These are phyloP conservation scores for Melocanna baccifera DNA, from an alignment of 176 grass and related monocot species.

Conservation along the genomic window DNA sequence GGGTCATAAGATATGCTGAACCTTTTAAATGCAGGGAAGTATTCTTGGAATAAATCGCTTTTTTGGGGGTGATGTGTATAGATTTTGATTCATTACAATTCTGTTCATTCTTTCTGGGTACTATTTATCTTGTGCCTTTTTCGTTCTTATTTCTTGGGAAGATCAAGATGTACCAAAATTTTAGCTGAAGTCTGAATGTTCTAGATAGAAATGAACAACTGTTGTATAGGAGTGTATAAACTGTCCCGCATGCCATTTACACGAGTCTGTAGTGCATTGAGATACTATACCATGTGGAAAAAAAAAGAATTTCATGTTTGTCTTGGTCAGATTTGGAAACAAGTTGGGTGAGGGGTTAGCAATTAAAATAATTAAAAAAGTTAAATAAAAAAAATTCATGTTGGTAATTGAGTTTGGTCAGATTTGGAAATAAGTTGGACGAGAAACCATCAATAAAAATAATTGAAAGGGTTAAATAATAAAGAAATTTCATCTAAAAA, in stretches of 20 bases:
- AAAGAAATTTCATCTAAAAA: neutral
- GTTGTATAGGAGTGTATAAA: conserved; percentile 26
- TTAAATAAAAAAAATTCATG: too few relatives aligned
- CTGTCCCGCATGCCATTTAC: neutral
- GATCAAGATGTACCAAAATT: conserved; percentile 29
- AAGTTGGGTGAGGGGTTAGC: too few relatives aligned
- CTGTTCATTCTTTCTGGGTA: conserved; percentile 25
- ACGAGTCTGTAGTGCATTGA: neutral
- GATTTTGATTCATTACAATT: conserved; percentile 11
- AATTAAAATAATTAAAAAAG: too few relatives aligned
- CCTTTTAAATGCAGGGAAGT: conserved; percentile 18
- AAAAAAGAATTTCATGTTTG: conserved; percentile 19
- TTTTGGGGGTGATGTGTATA: neutral
- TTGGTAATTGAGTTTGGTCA: too few relatives aligned
- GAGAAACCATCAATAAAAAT: too few relatives aligned
- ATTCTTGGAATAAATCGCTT: conserved; percentile 3
- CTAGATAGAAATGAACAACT: conserved; percentile 30
- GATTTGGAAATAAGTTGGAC: too few relatives aligned
- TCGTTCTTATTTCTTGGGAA: conserved; percentile 1
- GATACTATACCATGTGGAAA: conserved; percentile 9
- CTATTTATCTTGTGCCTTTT: neutral
- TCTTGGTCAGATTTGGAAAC: too few relatives aligned
- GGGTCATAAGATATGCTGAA: conserved; percentile 27
- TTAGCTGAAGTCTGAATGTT: conserved; percentile 25
- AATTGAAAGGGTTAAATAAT: too few relatives aligned